Conservation (phyloP, 176 grass and related monocot genomes). For the Tuctoria greenei region DNA sequence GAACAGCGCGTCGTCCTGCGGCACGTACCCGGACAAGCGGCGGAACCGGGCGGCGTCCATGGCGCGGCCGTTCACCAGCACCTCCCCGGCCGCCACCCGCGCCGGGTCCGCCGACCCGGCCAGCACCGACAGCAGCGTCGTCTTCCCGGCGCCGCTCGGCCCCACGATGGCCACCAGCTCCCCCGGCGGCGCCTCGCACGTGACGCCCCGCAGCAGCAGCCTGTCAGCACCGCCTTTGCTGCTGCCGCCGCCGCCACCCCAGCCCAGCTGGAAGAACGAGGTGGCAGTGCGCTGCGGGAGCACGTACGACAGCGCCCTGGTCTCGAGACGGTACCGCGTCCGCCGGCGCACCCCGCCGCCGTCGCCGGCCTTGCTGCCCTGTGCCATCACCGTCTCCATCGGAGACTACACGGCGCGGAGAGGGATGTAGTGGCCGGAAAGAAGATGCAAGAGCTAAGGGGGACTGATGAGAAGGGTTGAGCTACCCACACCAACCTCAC, state of each 20-base stretch:
- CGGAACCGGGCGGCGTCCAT: conserved; percentile 78
- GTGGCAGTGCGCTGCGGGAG: conserved; percentile 11
- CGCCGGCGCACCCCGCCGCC: conserved; percentile 26
- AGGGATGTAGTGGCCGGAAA: not conserved
- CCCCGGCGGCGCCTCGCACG: conserved; percentile 67
- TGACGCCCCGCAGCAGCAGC: conserved; percentile 58
- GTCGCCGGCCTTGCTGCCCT: not conserved
- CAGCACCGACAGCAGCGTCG: conserved; percentile 79
- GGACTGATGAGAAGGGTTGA: conserved; percentile 45
- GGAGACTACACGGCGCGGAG: conserved; percentile 8
- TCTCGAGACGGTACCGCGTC: conserved; percentile 64
- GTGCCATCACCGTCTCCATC: conserved; percentile 49
- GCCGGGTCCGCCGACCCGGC: conserved; percentile 61
- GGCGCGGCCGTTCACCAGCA: conserved; percentile 63
- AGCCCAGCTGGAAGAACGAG: too few species aligned
- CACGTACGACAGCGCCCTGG: conserved; percentile 60
- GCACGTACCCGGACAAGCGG: conserved; percentile 74
- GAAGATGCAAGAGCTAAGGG: not conserved
- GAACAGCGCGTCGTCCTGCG: conserved; percentile 92
- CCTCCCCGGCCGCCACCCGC: conserved; percentile 42
- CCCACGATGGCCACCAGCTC: conserved; percentile 83
- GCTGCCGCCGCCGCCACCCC: too few species aligned
- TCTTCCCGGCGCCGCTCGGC: conserved; percentile 87
- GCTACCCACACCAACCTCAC: conserved; percentile 64
- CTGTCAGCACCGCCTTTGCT: not conserved